Conservation (phyloP, 345 rosid genomes). For the Kernera saxatilis region DNA sequence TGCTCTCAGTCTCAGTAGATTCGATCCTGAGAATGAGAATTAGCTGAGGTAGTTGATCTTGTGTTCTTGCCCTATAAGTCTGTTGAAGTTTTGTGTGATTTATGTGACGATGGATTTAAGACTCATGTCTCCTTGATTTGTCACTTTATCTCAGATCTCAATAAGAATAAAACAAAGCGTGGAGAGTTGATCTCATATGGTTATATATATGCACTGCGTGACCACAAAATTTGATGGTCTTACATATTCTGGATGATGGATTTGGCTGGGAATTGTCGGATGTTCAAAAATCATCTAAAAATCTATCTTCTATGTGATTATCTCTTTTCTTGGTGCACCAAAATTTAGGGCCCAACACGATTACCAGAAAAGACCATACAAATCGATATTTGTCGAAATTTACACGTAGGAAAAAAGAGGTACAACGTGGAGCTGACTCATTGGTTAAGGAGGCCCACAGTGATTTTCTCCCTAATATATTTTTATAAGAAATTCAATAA, state of each 20-base stretch:
- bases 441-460: neutral
- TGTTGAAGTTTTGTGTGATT: neutral
- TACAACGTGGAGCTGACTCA: neutral
- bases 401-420: neutral
- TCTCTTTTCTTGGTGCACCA: no score
- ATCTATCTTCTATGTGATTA: no score
- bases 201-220: neutral
- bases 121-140: constrained; percentile 20
- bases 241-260: neutral
- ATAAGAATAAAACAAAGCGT: neutral
- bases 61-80: constrained; percentile 9
- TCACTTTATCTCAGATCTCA: neutral
- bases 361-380: no score
- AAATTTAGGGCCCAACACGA: no score
- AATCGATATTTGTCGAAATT: no score
- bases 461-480: neutral
- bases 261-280: neutral
- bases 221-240: neutral
- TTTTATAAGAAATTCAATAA: neutral
- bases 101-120: constrained; percentile 7
- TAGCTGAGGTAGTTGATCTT: neutral
- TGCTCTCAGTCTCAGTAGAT: constrained; percentile 36
- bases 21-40: neutral
- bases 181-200: neutral
- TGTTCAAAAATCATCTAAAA: neutral